Base-by-base conservation (phyloP, 2,329 filamentous ascomycete species). In the Biscogniauxia mediterranea region DNA sequence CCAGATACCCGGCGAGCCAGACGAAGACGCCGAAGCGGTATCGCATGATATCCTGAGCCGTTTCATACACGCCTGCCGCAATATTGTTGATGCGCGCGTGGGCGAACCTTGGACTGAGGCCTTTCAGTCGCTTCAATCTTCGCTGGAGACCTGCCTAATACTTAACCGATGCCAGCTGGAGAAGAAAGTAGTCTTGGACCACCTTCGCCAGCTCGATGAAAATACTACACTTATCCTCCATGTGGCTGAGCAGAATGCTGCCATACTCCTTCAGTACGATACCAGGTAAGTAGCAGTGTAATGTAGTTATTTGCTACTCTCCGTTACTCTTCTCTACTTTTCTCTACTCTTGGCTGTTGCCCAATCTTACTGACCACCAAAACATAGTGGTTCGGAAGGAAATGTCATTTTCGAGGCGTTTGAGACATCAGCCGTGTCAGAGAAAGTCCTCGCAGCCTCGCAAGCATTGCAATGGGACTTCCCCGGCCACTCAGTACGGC, bases 351-450 rank as follows among this genome's bases (percentile, higher is more conserved):
- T 15, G 2, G 7, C 7, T 9, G 7, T 38, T 38, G 13, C 9
- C 13, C 32, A 15, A 9, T 32, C 3, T 56, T 59, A 25, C 53
- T 60, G 17, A 59, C 52, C 38, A 21, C 7, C 8, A 32, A 32
- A 20, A 19, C 17, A 28, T 51, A 71, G 68, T 15, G 51, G 58
- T 13, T 32, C 54, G n/a, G 62, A 67, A 0, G 57, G 75, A 3
- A 49, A 19, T 1, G 71, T 86, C 4, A 57, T 83, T 0, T 83
- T 89, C 55, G 85, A 89, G 71, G 75, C 77, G 0, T 88, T 88
- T 60, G 85, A 89, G 69, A 75, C 81, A 0, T 85, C 84, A 0
- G 73, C 86, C 0, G 63, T 69, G 1, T 81, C 81, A 2, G 76
- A 81, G 32, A 67, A 77, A 13, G 81, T 86, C 1, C 75, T 87